Evolutionary conservation across 2,329 filamentous ascomycete species (phyloP).

Genomic region (Claviceps pazoutovae): DNA sequence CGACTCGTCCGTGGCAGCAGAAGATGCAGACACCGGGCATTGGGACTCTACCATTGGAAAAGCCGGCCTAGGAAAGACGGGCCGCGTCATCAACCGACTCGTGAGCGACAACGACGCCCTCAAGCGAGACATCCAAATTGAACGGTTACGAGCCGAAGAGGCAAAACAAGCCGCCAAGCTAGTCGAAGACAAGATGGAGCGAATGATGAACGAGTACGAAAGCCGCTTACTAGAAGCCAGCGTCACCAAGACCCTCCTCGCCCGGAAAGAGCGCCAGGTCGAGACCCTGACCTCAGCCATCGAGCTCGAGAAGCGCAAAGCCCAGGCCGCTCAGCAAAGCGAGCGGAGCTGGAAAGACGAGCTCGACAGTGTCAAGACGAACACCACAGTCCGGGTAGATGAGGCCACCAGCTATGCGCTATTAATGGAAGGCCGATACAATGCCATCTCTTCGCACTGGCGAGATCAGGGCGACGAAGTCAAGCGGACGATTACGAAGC

Average conservation of each 20-base stretch:
- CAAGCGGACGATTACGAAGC: slow-evolving; percentile 33
- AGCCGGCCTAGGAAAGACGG: slow-evolving; percentile 59
- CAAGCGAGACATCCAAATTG: slow-evolving; percentile 57
- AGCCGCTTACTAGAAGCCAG: slow-evolving; percentile 53
- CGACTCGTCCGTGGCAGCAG: slow-evolving; percentile 15
- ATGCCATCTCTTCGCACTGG: slow-evolving; percentile 51
- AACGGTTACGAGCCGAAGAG: slow-evolving; percentile 52
- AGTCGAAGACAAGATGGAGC: slow-evolving; percentile 58
- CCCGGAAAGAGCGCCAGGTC: slow-evolving; percentile 61
- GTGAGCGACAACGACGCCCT: slow-evolving; percentile 69
- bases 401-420: slow-evolving; percentile 50
- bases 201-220: slow-evolving; percentile 54
- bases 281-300: slow-evolving; percentile 52
- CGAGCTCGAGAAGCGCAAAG: slow-evolving; percentile 48
- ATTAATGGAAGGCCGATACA: slow-evolving; percentile 57
- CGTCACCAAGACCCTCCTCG: slow-evolving; percentile 56
- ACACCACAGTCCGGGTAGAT: slow-evolving; percentile 49
- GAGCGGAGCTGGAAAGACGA: slow-evolving; percentile 49
- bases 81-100: slow-evolving; percentile 66
- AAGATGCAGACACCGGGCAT: slow-evolving; percentile 23
- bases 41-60: slow-evolving; percentile 59
- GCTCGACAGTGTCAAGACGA: slow-evolving; percentile 46
- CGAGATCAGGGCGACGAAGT: slow-evolving; percentile 52
- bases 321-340: slow-evolving; percentile 42
- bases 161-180: slow-evolving; percentile 54